These are phyloP conservation scores for Chalciporus chontae DNA, from an alignment of 768 basidiomycete species.

Conservation along the genomic window DNA sequence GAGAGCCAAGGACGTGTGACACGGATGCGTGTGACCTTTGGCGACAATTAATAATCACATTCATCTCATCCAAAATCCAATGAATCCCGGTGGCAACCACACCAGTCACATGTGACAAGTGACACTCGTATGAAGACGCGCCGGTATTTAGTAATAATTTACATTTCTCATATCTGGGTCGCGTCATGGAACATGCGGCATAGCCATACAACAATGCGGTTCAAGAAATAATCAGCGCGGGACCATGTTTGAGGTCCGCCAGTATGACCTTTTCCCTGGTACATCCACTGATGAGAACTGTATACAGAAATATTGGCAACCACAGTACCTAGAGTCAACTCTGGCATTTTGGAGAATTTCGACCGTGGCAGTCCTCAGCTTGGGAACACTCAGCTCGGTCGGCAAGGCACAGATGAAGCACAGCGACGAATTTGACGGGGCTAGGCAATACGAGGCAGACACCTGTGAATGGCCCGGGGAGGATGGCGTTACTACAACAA, in stretches of 20 bases:
- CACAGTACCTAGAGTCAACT: slow-evolving; percentile 37
- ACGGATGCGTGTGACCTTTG: slow-evolving; percentile 8
- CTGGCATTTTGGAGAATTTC: slow-evolving; percentile 45
- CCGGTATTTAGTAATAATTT: no score
- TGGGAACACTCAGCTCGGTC: slow-evolving; percentile 39
- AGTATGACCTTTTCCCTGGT: slow-evolving; percentile 48
- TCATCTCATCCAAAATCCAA: neutral
- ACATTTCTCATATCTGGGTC: neutral
- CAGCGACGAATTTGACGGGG: slow-evolving; percentile 55
- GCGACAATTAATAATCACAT: neutral
- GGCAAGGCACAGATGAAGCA: slow-evolving; percentile 57
- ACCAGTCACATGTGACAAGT: no score
- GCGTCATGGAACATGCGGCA: neutral
- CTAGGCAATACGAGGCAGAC: slow-evolving; percentile 57
- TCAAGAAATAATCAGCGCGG: slow-evolving; percentile 56
- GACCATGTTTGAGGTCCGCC: slow-evolving; percentile 48
- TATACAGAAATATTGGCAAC: slow-evolving; percentile 4
- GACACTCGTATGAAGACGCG: no score
- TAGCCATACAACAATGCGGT: neutral
- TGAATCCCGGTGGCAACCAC: no score
- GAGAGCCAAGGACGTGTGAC: slow-evolving; percentile 29
- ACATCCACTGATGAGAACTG: neutral
- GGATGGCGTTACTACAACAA: neutral
- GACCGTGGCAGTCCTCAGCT: slow-evolving; percentile 41
- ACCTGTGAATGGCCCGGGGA: slow-evolving; percentile 38